A percentile compares a stretch with the other conserved stretches of the same genome.
phyloP scores from a whole-genome alignment of 345 rosid genomes.

The Rubroshorea leprosula region DNA sequence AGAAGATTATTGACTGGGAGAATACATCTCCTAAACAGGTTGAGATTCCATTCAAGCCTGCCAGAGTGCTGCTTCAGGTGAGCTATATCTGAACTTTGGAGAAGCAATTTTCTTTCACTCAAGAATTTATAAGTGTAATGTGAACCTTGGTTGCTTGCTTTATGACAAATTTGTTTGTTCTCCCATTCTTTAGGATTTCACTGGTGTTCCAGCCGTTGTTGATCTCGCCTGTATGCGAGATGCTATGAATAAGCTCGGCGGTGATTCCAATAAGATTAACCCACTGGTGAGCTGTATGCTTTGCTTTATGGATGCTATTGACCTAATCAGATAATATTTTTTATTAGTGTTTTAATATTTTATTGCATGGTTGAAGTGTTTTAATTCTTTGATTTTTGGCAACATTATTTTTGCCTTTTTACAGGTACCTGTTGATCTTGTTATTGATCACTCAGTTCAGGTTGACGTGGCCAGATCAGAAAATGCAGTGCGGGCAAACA shows the following conservation, averaged over 20 bases:
- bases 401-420: not conserved
- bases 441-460: conserved; percentile 92
- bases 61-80: conserved; percentile 78
- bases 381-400: not conserved
- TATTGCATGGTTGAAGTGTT: not conserved
- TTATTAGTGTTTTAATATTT: not conserved
- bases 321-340: not conserved
- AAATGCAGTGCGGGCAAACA: conserved; percentile 89
- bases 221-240: conserved; percentile 86
- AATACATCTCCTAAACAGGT: conserved; percentile 61
- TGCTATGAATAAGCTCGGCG: conserved; percentile 69
- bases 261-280: conserved; percentile 62
- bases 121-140: not conserved
- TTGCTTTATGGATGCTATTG: not conserved
- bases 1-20: conserved; percentile 81
- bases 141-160: no score
- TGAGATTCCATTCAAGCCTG: conserved; percentile 82
- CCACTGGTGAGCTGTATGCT: conserved; percentile 43
- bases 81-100: not conserved
- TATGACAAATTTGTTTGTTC: not conserved
- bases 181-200: conserved; percentile 46
- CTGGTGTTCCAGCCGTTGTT: conserved; percentile 87
- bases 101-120: not conserved
- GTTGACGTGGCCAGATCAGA: conserved; percentile 91
- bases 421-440: conserved; percentile 98